Percentiles rank a stretch among this genome's conserved stretches.
Evolutionary conservation across 345 rosid species (phyloP).

Genomic region (Citrus australasica): DNA sequence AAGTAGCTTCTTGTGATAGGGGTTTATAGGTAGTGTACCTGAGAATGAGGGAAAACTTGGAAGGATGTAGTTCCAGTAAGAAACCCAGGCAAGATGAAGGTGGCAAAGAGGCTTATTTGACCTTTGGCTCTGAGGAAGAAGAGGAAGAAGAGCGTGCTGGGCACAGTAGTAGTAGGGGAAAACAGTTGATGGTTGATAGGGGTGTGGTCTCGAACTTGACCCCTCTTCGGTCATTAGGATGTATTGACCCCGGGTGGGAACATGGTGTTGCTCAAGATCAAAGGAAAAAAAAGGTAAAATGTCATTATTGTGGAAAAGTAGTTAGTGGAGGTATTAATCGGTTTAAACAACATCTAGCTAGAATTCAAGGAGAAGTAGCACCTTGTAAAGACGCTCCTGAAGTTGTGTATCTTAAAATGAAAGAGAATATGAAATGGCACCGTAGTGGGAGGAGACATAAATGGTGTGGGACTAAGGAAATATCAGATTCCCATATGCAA

Average conservation of each 20-base stretch:
- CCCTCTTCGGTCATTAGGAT: conserved; percentile 43
- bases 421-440: conserved; percentile 52
- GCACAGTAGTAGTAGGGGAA: conserved; percentile 27
- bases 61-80: conserved; percentile 33
- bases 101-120: conserved; percentile 26
- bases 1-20: conserved; percentile 36
- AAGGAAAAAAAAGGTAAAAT: conserved; percentile 47
- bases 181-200: conserved; percentile 21
- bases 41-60: conserved; percentile 39
- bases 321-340: conserved; percentile 52
- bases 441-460: conserved; percentile 36
- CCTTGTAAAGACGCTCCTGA: conserved; percentile 43
- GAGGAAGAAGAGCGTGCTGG: conserved; percentile 23
- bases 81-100: conserved; percentile 26
- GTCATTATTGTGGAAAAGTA: conserved; percentile 48
- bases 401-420: conserved; percentile 43
- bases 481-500: conserved; percentile 22
- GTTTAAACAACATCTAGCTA: conserved; percentile 50
- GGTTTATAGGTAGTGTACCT: conserved; percentile 33
- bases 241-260: conserved; percentile 53
- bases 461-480: conserved; percentile 23
- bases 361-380: conserved; percentile 53
- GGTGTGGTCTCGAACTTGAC: conserved; percentile 19
- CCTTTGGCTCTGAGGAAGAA: conserved; percentile 20
- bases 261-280: conserved; percentile 45